Conservation (phyloP, 73 alveolate species). For the Paramecium caudatum region DNA sequence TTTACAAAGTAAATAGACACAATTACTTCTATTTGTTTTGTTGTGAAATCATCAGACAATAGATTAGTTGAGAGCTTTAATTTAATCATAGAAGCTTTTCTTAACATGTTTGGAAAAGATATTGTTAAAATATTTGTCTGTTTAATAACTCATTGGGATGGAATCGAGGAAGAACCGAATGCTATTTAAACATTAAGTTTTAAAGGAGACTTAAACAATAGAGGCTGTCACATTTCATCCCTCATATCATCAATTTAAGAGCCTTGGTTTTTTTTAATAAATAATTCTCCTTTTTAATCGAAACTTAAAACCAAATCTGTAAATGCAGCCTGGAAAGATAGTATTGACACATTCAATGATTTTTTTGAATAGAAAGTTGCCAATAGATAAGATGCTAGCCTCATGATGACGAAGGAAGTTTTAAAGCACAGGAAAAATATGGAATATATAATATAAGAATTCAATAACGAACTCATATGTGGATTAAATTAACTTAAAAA, state of each 20-base stretch:
- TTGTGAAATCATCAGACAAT: constrained; percentile 37
- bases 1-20: neutral
- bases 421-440: neutral
- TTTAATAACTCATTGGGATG: constrained; percentile 68
- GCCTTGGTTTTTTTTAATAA: constrained; percentile 71
- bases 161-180: constrained; percentile 61
- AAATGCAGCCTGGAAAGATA: neutral
- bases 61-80: constrained; percentile 58
- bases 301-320: too few species aligned
- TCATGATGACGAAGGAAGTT: neutral
- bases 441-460: neutral
- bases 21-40: constrained; percentile 57
- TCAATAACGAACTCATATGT: neutral
- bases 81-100: neutral
- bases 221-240: neutral
- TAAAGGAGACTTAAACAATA: constrained; percentile 27
- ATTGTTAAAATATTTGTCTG: constrained; percentile 60
- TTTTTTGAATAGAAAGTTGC: neutral
- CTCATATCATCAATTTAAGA: neutral
- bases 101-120: constrained; percentile 73
- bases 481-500: neutral
- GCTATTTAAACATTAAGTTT: neutral
- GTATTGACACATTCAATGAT: neutral
- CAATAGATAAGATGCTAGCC: neutral
- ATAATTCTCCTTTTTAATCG: constrained; percentile 57